phyloP scores from a whole-genome alignment of 2,329 filamentous ascomycete genomes.

The Arthrobotrys pseudoclavata region DNA sequence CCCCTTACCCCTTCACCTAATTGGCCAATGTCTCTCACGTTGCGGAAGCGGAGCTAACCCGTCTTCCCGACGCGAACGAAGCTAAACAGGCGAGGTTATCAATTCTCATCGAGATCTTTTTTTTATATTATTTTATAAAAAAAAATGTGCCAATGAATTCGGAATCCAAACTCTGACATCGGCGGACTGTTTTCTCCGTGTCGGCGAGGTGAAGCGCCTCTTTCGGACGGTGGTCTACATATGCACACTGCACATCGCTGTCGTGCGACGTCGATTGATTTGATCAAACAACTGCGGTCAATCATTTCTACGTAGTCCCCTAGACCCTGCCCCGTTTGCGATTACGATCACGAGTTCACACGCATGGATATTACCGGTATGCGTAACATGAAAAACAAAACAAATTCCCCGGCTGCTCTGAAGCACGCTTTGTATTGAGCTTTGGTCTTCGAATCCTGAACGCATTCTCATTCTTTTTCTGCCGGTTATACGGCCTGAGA shows the following conservation, averaged over 20 bases:
- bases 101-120: background rate
- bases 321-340: background rate
- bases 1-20: background rate
- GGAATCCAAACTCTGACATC: background rate
- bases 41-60: constrained; percentile 31
- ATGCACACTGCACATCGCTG: constrained; percentile 5
- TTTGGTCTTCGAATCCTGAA: no score
- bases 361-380: constrained; percentile 3
- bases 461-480: background rate
- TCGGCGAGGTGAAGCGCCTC: constrained; percentile 20
- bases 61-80: constrained; percentile 25
- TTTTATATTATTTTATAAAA: no score
- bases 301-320: no score
- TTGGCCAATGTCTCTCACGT: constrained; percentile 8
- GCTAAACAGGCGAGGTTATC: constrained; percentile 15
- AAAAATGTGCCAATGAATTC: no score
- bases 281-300: background rate
- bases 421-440: no score
- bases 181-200: no score
- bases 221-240: background rate
- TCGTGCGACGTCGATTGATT: constrained; percentile 22
- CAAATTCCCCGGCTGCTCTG: constrained; percentile 10
- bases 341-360: constrained; percentile 3
- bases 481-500: background rate
- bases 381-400: background rate